Percentiles rank a stretch among this genome's conserved stretches.
phyloP scores from a whole-genome alignment of 768 basidiomycete genomes.

The Daedalea quercina region DNA sequence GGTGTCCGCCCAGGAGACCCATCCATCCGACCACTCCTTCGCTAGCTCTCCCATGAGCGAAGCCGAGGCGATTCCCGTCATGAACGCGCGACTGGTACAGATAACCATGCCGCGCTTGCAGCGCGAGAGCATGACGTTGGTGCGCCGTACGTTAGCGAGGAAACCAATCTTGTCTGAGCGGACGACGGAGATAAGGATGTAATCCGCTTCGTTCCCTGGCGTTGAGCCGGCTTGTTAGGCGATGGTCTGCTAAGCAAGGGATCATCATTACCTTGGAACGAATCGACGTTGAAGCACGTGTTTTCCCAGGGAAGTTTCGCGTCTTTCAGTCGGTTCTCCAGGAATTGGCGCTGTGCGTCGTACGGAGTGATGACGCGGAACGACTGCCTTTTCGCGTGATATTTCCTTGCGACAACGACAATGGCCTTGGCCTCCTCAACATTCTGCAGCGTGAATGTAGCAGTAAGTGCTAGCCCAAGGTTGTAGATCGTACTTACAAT shows the following conservation, averaged over 20 bases:
- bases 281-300: slow-evolving; percentile 30
- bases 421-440: slow-evolving; percentile 18
- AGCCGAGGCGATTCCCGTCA: slow-evolving; percentile 7
- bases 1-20: slow-evolving; percentile 8
- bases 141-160: slow-evolving; percentile 19
- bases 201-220: slow-evolving; percentile 28
- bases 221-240: background rate
- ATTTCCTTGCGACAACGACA: slow-evolving; percentile 17
- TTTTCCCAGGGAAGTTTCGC: slow-evolving; percentile 19
- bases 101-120: slow-evolving; percentile 28
- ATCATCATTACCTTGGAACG: slow-evolving; percentile 25
- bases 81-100: slow-evolving; percentile 18
- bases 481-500: slow-evolving; percentile 16
- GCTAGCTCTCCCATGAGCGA: slow-evolving; percentile 23
- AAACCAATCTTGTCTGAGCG: slow-evolving; percentile 26
- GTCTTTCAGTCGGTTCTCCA: slow-evolving; percentile 21
- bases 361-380: slow-evolving; percentile 30
- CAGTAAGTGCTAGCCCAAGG: background rate
- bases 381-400: slow-evolving; percentile 9
- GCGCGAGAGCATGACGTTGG: slow-evolving; percentile 31
- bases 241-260: background rate
- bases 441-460: slow-evolving; percentile 19
- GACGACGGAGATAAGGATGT: slow-evolving; percentile 27
- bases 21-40: slow-evolving; percentile 11
- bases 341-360: slow-evolving; percentile 23